A percentile compares a stretch with the other conserved stretches of the same genome.
phyloP scores from a whole-genome alignment of 2,329 filamentous ascomycete species.

The Aspergillus puulaauensis region DNA sequence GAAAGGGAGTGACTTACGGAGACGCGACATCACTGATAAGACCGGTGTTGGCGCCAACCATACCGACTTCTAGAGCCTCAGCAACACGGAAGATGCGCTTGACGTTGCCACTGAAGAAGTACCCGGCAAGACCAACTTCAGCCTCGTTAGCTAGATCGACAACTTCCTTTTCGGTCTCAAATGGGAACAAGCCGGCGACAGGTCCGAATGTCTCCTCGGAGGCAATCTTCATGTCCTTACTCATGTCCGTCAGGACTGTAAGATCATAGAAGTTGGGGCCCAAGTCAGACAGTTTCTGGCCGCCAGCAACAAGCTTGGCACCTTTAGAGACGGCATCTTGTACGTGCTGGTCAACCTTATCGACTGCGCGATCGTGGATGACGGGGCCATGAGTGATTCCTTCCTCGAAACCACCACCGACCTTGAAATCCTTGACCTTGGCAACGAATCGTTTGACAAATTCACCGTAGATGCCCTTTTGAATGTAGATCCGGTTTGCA shows the following conservation, averaged over 20 bases:
- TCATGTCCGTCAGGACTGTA: slow-evolving; percentile 88
- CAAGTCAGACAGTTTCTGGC: slow-evolving; percentile 69
- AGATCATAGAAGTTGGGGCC: slow-evolving; percentile 87
- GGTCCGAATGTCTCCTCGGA: slow-evolving; percentile 94
- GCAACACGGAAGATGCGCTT: slow-evolving; percentile 60
- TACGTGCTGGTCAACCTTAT: slow-evolving; percentile 78
- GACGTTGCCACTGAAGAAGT: slow-evolving; percentile 76
- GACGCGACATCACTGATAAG: slow-evolving; percentile 55
- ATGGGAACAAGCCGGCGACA: slow-evolving; percentile 84
- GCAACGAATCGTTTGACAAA: slow-evolving; percentile 57
- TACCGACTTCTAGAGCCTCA: slow-evolving; percentile 54
- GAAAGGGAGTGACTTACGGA: slow-evolving; percentile 38
- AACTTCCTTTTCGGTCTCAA: slow-evolving; percentile 85
- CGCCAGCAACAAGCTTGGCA: slow-evolving; percentile 71
- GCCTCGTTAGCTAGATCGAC: slow-evolving; percentile 77
- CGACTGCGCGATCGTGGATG: slow-evolving; percentile 76
- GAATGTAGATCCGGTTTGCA: slow-evolving; percentile 59
- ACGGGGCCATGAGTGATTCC: slow-evolving; percentile 51
- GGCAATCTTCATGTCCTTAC: slow-evolving; percentile 76
- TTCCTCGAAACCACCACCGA: slow-evolving; percentile 47
- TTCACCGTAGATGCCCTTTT: slow-evolving; percentile 52
- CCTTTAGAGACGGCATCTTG: slow-evolving; percentile 76
- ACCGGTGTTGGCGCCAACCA: slow-evolving; percentile 70
- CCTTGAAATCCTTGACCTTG: slow-evolving; percentile 51
- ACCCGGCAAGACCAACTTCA: slow-evolving; percentile 86